Evolutionary conservation across 169 alveolate species (phyloP).

Genomic region (Perkinsus marinus): DNA sequence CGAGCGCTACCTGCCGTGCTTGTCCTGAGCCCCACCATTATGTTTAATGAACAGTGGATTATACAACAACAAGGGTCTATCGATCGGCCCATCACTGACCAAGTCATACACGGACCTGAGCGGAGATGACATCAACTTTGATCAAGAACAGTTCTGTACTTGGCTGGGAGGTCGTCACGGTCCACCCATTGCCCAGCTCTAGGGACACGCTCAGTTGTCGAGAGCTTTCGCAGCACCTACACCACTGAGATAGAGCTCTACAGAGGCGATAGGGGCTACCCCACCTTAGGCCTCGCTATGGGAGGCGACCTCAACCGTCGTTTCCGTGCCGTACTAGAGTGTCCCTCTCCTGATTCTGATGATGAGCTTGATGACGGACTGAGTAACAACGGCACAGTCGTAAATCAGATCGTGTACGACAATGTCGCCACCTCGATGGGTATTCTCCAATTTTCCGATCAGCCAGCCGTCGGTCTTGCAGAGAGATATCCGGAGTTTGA

Average conservation of each 20-base stretch:
- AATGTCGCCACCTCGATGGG: neutral
- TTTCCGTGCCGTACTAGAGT: neutral
- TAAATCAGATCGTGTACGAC: neutral
- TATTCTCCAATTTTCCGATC: neutral
- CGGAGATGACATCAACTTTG: neutral
- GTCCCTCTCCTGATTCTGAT: neutral
- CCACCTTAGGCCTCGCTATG: neutral
- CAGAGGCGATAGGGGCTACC: neutral
- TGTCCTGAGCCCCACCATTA: neutral
- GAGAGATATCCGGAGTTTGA: neutral
- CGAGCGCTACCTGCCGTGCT: neutral
- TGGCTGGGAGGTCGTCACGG: neutral
- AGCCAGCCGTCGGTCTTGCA: neutral
- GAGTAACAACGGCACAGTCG: neutral
- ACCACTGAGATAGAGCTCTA: neutral
- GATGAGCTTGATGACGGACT: neutral
- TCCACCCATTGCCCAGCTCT: neutral
- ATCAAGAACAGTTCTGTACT: neutral
- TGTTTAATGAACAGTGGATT: neutral
- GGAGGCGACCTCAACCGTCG: neutral
- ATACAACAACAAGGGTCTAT: neutral
- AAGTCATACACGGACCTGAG: neutral
- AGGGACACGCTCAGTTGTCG: neutral
- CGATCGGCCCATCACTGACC: neutral
- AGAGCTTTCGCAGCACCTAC: neutral